These are phyloP conservation scores for Phytopythium montanum DNA, from an alignment of 352 stramenopile species.

Conservation along the genomic window DNA sequence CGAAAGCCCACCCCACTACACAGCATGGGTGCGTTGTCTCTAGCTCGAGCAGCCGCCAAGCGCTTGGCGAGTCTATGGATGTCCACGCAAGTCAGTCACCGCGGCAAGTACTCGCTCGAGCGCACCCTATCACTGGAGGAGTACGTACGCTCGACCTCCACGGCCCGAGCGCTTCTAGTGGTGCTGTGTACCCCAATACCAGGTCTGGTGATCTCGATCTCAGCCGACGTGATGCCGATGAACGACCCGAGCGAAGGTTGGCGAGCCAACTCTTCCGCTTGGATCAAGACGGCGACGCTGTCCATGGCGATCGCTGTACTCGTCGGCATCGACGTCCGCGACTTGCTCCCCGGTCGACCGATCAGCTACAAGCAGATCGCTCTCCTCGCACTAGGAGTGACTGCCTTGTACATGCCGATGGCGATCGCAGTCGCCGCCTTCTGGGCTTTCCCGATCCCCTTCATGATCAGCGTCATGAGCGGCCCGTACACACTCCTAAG, in stretches of 20 bases:
- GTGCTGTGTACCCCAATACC: background rate
- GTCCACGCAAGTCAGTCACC: slow-evolving; percentile 11
- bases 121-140: slow-evolving; percentile 23
- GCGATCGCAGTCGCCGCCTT: slow-evolving; percentile 7
- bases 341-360: background rate
- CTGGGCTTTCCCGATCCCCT: slow-evolving; percentile 22
- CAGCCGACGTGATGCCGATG: background rate
- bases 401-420: slow-evolving; percentile 5
- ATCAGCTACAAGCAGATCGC: background rate
- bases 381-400: background rate
- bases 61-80: background rate
- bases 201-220: background rate
- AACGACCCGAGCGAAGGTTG: background rate
- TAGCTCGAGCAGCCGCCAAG: background rate
- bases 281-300: background rate
- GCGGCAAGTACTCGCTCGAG: slow-evolving; percentile 31
- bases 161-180: slow-evolving; percentile 3
- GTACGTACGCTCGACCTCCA: slow-evolving; percentile 12
- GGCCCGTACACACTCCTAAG: slow-evolving; percentile 10
- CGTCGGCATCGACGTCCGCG: background rate
- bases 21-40: background rate
- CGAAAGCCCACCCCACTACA: too few relatives aligned
- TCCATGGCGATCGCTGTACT: background rate
- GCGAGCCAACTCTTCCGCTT: background rate
- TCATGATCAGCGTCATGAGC: slow-evolving; percentile 12